Conservation (phyloP, 2,329 filamentous ascomycete species). For the Podosphaera xanthii region DNA sequence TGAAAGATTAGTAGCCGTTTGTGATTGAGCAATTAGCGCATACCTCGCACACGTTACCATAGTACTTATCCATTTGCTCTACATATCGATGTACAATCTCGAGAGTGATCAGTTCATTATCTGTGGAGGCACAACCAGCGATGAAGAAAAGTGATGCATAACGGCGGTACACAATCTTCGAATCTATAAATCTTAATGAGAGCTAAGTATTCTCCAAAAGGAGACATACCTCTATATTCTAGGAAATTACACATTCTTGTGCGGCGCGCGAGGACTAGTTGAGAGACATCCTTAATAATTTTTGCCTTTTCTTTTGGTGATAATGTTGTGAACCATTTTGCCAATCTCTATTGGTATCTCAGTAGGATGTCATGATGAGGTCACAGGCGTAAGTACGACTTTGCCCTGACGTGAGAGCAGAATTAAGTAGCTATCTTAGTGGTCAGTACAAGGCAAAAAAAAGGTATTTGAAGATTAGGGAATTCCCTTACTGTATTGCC, state of each 20-base stretch:
- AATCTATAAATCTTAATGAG: constrained; percentile 35
- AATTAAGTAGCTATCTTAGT: constrained; percentile 63
- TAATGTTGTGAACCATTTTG: constrained; percentile 97
- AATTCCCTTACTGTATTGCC: constrained; percentile 2
- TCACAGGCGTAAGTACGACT: constrained; percentile 42
- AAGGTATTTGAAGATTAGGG: not conserved
- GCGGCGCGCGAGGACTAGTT: constrained; percentile 81
- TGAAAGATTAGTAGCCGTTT: constrained; percentile 3
- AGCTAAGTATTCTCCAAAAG: not conserved
- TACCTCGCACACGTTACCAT: constrained; percentile 97
- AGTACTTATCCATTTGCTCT: constrained; percentile 99
- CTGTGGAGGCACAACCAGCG: constrained; percentile 83
- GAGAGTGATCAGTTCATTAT: constrained; percentile 95
- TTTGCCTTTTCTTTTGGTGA: constrained; percentile 98
- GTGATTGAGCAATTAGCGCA: not conserved
- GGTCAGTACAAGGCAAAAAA: constrained; percentile 7
- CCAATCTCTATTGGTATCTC: constrained; percentile 48
- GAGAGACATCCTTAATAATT: constrained; percentile 98
- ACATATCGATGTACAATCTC: constrained; percentile 98
- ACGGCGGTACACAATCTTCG: constrained; percentile 94
- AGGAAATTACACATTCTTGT: constrained; percentile 99
- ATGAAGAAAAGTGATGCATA: constrained; percentile 99
- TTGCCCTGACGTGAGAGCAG: constrained; percentile 95
- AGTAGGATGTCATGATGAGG: constrained; percentile 2
- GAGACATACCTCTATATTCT: constrained; percentile 71